These are phyloP conservation scores for Discostella stelligeroides DNA, from an alignment of 108 stramenopile species.

Conservation along the genomic window DNA sequence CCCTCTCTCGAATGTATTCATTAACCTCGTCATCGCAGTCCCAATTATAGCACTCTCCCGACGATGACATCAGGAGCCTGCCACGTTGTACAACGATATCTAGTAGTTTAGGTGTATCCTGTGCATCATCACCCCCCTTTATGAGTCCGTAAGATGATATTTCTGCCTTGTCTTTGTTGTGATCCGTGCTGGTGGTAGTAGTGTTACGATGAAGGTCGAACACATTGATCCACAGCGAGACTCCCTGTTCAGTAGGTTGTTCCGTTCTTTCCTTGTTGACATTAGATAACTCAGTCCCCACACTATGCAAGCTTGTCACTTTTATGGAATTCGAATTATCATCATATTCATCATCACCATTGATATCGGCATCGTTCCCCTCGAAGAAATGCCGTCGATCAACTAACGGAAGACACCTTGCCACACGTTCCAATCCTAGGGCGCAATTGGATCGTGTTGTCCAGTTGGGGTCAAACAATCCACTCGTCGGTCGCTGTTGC, in stretches of 20 bases:
- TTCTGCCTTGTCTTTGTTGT: too few relatives aligned
- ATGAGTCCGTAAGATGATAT: too few relatives aligned
- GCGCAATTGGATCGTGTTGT: slow-evolving; percentile 61
- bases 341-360: too few relatives aligned
- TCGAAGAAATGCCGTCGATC: slow-evolving; percentile 70
- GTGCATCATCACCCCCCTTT: too few relatives aligned
- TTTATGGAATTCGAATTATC: too few relatives aligned
- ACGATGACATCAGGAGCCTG: slow-evolving; percentile 51
- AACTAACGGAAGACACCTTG: slow-evolving; percentile 56
- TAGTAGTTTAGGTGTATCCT: slow-evolving; percentile 21
- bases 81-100: slow-evolving; percentile 56
- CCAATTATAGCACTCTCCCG: slow-evolving; percentile 54
- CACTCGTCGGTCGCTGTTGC: slow-evolving; percentile 12
- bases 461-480: slow-evolving; percentile 45
- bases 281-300: slow-evolving; percentile 13
- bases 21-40: slow-evolving; percentile 39
- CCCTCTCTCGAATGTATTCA: slow-evolving; percentile 51
- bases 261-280: slow-evolving; percentile 10
- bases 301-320: too few relatives aligned
- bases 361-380: slow-evolving; percentile 12
- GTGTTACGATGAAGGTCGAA: slow-evolving; percentile 22
- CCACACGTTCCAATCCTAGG: slow-evolving; percentile 71
- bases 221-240: slow-evolving; percentile 42
- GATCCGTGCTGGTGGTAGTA: too few relatives aligned
- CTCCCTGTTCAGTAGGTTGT: neutral